Evolutionary conservation across 345 rosid species (phyloP).

Genomic region (Gossypioides kirkii): DNA sequence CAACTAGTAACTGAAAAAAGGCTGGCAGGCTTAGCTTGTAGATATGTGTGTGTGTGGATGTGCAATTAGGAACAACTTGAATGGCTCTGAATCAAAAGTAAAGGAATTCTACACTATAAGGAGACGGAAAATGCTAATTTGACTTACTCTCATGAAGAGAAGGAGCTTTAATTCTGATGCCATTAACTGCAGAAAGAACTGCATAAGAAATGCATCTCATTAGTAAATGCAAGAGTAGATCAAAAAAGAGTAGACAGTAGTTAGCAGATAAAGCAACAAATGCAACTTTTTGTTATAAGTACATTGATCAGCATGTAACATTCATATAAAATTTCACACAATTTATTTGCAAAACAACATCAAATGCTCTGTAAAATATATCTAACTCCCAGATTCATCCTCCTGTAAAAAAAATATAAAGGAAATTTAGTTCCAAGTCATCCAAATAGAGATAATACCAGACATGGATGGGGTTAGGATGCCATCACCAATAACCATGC

Average conservation of each 20-base stretch:
- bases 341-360: constrained; percentile 8
- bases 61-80: neutral
- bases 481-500: constrained; percentile 43
- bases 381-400: constrained; percentile 5
- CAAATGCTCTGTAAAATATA: constrained; percentile 2
- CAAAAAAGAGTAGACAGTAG: neutral
- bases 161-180: constrained; percentile 30
- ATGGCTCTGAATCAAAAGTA: neutral
- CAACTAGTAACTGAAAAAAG: constrained; percentile 1
- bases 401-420: neutral
- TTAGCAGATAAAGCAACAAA: neutral
- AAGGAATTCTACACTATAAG: neutral
- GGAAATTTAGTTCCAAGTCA: neutral
- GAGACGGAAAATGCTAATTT: neutral
- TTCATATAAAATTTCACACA: neutral
- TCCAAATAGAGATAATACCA: constrained; percentile 19
- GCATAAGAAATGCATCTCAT: constrained; percentile 7
- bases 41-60: neutral
- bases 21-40: neutral
- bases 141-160: constrained; percentile 30
- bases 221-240: neutral
- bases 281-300: neutral
- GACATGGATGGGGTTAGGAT: constrained; percentile 40
- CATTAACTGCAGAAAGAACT: constrained; percentile 37
- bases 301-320: neutral